phyloP scores from a whole-genome alignment of 2,329 filamentous ascomycete genomes.

The Trichoderma citrinoviride region DNA sequence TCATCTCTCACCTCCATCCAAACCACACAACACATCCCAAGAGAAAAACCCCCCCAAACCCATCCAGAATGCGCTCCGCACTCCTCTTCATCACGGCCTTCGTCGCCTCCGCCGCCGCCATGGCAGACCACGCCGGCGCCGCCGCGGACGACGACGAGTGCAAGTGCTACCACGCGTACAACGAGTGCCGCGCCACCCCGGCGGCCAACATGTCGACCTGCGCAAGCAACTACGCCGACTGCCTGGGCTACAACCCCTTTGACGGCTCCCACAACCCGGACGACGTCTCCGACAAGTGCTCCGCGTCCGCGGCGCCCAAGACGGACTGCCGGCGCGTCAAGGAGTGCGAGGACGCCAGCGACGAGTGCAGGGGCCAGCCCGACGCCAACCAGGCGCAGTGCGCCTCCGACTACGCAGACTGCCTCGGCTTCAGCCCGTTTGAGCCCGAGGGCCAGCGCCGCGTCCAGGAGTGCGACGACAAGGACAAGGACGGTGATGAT shows the following conservation, averaged over 20 bases:
- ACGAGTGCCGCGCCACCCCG: neutral
- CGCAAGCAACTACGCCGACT: conserved; percentile 25
- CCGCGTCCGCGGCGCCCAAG: neutral
- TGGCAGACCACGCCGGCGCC: neutral
- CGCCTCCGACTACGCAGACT: neutral
- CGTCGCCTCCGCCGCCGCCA: conserved; percentile 1
- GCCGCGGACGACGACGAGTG: neutral
- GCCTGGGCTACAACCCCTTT: conserved; percentile 17
- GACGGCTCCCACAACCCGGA: neutral
- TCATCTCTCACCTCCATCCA: neutral
- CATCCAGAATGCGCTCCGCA: neutral
- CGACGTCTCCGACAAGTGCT: neutral
- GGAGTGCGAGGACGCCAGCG: neutral
- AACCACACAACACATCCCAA: neutral
- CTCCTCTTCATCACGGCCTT: conserved; percentile 7
- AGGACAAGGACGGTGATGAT: no score
- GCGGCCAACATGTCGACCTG: conserved; percentile 22
- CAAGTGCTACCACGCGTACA: conserved; percentile 4
- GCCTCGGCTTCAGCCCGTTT: conserved; percentile 15
- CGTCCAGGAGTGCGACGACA: neutral
- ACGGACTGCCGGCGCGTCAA: neutral
- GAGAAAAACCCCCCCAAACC: no score
- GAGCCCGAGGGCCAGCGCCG: neutral
- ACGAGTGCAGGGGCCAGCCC: neutral
- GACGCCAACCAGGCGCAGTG: conserved; percentile 1